A percentile compares a stretch with the other conserved stretches of the same genome.
These are phyloP conservation scores for Pseudofabraea citricarpa DNA, from an alignment of 2,329 filamentous ascomycete species.

Conservation along the genomic window DNA sequence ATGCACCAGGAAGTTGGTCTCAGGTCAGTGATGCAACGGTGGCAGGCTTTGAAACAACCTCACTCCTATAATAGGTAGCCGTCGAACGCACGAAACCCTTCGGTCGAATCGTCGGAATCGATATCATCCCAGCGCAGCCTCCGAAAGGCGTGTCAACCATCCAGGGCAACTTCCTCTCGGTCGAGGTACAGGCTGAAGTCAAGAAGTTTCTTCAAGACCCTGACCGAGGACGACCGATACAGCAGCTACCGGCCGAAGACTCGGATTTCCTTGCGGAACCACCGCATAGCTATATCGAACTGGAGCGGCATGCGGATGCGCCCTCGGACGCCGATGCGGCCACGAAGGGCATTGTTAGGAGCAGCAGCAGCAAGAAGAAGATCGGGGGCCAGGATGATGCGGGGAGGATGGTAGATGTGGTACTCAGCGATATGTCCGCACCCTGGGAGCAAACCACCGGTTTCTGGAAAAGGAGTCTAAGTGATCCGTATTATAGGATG, in stretches of 20 bases:
- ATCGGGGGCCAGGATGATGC: slow-evolving; percentile 30
- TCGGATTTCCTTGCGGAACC: slow-evolving; percentile 25
- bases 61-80: slow-evolving; percentile 74
- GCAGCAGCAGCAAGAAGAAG: slow-evolving; percentile 13
- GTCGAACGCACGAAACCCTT: slow-evolving; percentile 69
- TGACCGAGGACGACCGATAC: slow-evolving; percentile 47
- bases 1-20: slow-evolving; percentile 70
- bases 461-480: slow-evolving; percentile 83
- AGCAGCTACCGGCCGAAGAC: slow-evolving; percentile 14
- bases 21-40: slow-evolving; percentile 42
- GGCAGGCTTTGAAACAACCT: too few species aligned
- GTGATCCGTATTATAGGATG: slow-evolving; percentile 95
- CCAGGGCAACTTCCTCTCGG: slow-evolving; percentile 86
- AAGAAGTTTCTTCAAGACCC: slow-evolving; percentile 69
- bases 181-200: slow-evolving; percentile 69
- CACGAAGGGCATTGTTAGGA: background rate
- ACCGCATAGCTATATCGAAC: slow-evolving; percentile 58
- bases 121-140: slow-evolving; percentile 88
- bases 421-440: slow-evolving; percentile 98
- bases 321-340: slow-evolving; percentile 26
- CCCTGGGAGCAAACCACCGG: slow-evolving; percentile 82
- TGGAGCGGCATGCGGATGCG: slow-evolving; percentile 45
- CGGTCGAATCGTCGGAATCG: slow-evolving; percentile 83
- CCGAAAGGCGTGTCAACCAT: slow-evolving; percentile 90
- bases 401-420: slow-evolving; percentile 74